These are phyloP conservation scores for Botryotinia globosa DNA, from an alignment of 2,329 filamentous ascomycete species.

Conservation along the genomic window DNA sequence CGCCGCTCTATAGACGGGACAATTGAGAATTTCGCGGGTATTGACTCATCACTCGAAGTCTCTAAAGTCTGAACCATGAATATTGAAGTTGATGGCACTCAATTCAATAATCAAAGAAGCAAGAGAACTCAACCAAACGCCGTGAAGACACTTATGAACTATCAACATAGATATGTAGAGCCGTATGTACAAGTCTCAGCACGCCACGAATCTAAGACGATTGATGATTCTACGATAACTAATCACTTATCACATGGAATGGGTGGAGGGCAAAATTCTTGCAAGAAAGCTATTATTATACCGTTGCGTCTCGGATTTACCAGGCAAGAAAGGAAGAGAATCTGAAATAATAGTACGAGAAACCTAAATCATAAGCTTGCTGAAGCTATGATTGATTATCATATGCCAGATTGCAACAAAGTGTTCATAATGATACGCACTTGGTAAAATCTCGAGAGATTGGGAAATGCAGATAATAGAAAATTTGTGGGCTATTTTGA, in stretches of 20 bases:
- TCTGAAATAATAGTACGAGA: neutral
- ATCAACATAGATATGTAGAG: neutral
- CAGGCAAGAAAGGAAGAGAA: neutral
- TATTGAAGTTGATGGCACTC: neutral
- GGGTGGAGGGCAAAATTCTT: rapidly evolving
- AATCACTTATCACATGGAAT: neutral
- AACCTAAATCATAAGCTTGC: neutral
- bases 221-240: rapidly evolving
- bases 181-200: neutral
- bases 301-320: rapidly evolving
- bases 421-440: neutral
- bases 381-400: neutral
- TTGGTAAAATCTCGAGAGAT: neutral
- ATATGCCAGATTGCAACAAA: neutral
- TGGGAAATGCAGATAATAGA: neutral
- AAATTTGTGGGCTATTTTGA: rapidly evolving
- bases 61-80: neutral
- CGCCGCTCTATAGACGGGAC: rapidly evolving
- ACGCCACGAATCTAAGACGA: neutral
- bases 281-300: neutral
- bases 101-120: neutral
- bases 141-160: too few species aligned
- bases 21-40: neutral
- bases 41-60: neutral
- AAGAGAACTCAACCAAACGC: neutral